phyloP scores from a whole-genome alignment of 1,139 yeast genomes.

The Candida pseudoviswanathii region DNA sequence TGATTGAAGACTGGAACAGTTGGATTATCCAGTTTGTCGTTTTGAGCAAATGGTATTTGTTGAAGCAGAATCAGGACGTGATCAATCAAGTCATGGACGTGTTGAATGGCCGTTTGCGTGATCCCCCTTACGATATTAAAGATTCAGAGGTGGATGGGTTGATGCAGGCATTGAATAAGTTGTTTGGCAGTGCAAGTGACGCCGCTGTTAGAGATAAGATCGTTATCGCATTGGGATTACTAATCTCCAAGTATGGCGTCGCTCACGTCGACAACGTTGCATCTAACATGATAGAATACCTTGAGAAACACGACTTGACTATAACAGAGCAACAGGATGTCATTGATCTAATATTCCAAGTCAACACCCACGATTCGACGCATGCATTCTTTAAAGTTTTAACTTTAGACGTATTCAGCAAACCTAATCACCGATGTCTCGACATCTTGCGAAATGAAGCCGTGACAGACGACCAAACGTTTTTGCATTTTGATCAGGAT shows the following conservation, averaged over 20 bases:
- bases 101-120: neutral
- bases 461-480: neutral
- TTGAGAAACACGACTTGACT: conserved; percentile 2
- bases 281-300: conserved; percentile 1
- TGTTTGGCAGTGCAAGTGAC: neutral
- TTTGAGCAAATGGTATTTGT: conserved; percentile 18
- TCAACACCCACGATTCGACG: conserved; percentile 5
- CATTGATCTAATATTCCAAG: conserved; percentile 8
- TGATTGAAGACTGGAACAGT: conserved; percentile 6
- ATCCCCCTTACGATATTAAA: neutral
- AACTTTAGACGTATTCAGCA: conserved; percentile 4
- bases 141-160: neutral
- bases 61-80: conserved; percentile 3
- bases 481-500: neutral
- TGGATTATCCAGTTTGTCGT: conserved; percentile 15
- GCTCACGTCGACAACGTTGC: neutral
- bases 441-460: conserved; percentile 5
- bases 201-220: neutral
- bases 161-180: conserved; percentile 1
- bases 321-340: neutral
- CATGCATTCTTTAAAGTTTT: conserved; percentile 10
- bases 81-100: neutral
- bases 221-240: neutral
- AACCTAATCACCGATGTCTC: conserved; percentile 2
- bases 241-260: neutral